Evolutionary conservation across 1,284 basidiomycete species (phyloP), one percentile per base, ranked within the genome.

Genomic region (Apiotrichum laibachii): DNA sequence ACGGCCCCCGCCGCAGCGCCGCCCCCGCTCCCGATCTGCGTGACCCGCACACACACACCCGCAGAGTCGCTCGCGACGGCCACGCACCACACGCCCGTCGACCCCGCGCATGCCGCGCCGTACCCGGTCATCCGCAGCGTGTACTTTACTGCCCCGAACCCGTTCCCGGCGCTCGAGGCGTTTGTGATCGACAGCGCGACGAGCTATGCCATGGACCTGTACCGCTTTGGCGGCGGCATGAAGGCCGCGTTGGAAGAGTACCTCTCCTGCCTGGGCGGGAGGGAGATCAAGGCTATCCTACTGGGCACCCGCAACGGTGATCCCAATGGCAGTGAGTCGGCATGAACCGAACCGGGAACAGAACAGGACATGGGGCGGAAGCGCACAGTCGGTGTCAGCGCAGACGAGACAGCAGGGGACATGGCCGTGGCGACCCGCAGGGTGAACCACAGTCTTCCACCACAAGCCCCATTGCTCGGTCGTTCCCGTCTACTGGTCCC

Each of bases 61-160:
- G 16, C 21, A 12, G 22, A 21, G 19, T 11, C 19, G 22, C 19
- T 22, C 35, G 26, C 39, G 10, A 51, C 39, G 1, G 53, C 55
- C 16, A 63, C 62, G 33, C 62, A 63, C 54, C 62, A 60, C 45
- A 50, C 44, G 19, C 61, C 55, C 52, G 45, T 65, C 80, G 47
- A 44, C 66, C 33, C 40, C 8, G 12, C 37, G 11, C 37, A 47
- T n/a, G 45, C 42, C 13, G 48, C 39, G 37, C 65, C 61, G 15
- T 78, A 76, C 45, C 75, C 82, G n/a, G 82, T 84, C 0, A 88
- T 95, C 60, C 82, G 84, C 12, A 84, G 89, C 2, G 81, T 98
- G 56, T 96, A 97, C 79, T 93, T 99, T 60, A 88, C 93, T 5
- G 88, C 90, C 3, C 86, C 88, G 0, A 89, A 91, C 1, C 91